Base-by-base conservation (phyloP, 2,329 filamentous ascomycete genomes). In the Sclerotinia spermophila region DNA sequence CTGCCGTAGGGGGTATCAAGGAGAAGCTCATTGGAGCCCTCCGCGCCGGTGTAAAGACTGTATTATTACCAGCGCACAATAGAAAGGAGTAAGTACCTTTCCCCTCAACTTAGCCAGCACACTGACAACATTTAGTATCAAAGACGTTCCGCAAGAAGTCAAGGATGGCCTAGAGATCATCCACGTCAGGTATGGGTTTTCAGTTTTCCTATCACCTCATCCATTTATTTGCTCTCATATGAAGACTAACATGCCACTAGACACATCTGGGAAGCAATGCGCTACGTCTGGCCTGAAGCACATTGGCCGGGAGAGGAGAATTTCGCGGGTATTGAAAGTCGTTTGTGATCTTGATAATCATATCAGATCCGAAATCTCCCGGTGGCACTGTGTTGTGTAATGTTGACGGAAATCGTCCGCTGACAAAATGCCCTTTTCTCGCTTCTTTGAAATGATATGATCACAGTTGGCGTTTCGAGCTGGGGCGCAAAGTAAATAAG, bases 1-100 rank as follows among this genome's bases (percentile, higher is more conserved):
- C 96, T 82, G 93, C 95, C 38, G 96, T 99, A 48, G 96, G 96
- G 68, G 96, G 96, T 27, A 98, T 99, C 83, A 97, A 98, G 82
- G 95, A 99, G 87, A 99, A 99, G 82, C 86, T 98, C 68, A 98
- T 99, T 79, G 96, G 96, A 33, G 96, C 96, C 13, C 85, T 96
- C 79, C 87, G 95, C 69, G 96, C 96, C 2, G 96, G 96, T 40
- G 95, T 99, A 73, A 97, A 97, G 86, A 95, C 93, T 44, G 95
- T 99, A 11, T 81, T 99, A 72, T 84, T 99, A 11, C 96, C 96
- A 4, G 87, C 90, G 44, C 91, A 92, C 76, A 99, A 99, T 80
- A 87, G 90, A 74, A 98, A 98, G 82, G 96, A 99, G 78, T 78
- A 76, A 74, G 76, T 61, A 53, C 24, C 44, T 64, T 53, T 55